Conservation (phyloP, 371 early-diverging fungal species). For the Mortierella sp. region DNA sequence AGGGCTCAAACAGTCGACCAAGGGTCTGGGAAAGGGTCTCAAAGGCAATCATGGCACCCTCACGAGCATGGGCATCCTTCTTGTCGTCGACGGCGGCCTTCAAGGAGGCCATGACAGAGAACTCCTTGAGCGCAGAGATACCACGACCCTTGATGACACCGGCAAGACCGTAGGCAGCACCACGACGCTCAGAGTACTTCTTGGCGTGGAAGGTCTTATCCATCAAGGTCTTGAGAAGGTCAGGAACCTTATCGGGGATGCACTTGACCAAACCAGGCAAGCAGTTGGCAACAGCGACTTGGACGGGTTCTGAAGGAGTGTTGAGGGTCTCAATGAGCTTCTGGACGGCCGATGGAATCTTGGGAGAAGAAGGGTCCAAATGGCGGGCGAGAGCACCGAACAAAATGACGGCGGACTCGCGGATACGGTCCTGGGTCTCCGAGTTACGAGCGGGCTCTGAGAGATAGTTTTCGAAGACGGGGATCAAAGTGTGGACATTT, state of each 20-base stretch:
- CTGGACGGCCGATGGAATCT: slow-evolving; percentile 85
- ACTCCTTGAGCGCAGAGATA: slow-evolving; percentile 88
- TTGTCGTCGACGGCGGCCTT: slow-evolving; percentile 88
- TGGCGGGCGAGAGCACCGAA: slow-evolving; percentile 94
- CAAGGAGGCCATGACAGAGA: slow-evolving; percentile 82
- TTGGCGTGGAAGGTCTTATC: slow-evolving; percentile 77
- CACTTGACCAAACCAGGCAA: slow-evolving; percentile 92
- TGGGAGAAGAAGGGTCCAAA: slow-evolving; percentile 78
- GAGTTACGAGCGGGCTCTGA: slow-evolving; percentile 69
- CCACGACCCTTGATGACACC: slow-evolving; percentile 96
- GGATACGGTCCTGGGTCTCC: slow-evolving; percentile 82
- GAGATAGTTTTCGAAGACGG: slow-evolving; percentile 85
- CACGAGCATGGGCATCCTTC: slow-evolving; percentile 79
- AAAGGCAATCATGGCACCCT: slow-evolving; percentile 96
- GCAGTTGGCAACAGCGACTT: slow-evolving; percentile 94
- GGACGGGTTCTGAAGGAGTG: slow-evolving; percentile 97
- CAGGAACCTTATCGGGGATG: slow-evolving; percentile 73
- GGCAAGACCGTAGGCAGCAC: slow-evolving; percentile 97
- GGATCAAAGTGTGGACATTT: slow-evolving; percentile 76
- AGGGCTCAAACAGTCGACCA: slow-evolving; percentile 98
- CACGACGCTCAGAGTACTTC: slow-evolving; percentile 92
- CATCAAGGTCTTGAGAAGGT: slow-evolving; percentile 76
- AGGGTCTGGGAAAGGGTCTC: slow-evolving; percentile 89
- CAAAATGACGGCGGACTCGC: slow-evolving; percentile 93
- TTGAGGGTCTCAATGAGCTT: slow-evolving; percentile 90